Evolutionary conservation across 345 rosid species (phyloP), one percentile per base, ranked within the genome.

Genomic region (Aethionema arabicum): DNA sequence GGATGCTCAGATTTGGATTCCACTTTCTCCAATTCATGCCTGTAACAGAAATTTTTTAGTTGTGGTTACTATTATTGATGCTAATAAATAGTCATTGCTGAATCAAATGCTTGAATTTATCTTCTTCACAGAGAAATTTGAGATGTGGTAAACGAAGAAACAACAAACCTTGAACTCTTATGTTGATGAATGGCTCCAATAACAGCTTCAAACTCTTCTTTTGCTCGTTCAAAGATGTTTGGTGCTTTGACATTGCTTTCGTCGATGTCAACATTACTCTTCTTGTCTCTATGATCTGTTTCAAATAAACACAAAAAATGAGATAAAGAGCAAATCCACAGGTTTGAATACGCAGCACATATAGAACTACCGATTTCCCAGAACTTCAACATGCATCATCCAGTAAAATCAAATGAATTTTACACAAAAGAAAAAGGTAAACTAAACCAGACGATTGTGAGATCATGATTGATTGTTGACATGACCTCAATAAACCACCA

Each of bases 171-270:
- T 2, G 68, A 86, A 79, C 75, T 59, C 61, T 68, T 66, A 27
- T 33, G 71, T 16, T 65, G 61, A 68, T 82, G 79, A 57, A 82
- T 57, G 8, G 77, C 56, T 2, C 82, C 80, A 64, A 76, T 63
- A 43, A 83, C 74, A 48, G 92, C 87, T 38, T 85, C 83, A 16
- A 81, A 67, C 79, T 85, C 90, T 52, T 86, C 89, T 78, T 82
- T 79, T 0, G 78, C 86, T 74, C 83, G 57, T 49, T 82, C 83
- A 8, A 82, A 78, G 73, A 87, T 56, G 59, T 78, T 80, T 16
- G 87, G 90, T 0, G 90, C 87, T 69, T 80, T 79, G 6, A 78
- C 83, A 37, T 77, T 78, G 6, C 52, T 74, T 64, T 69, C 82
- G 53, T 78, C 79, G 8, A 78, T 70, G 27, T 76, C 86, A 16